phyloP scores from a whole-genome alignment of 1,284 basidiomycete genomes.

The Veloporphyrellus conicus region DNA sequence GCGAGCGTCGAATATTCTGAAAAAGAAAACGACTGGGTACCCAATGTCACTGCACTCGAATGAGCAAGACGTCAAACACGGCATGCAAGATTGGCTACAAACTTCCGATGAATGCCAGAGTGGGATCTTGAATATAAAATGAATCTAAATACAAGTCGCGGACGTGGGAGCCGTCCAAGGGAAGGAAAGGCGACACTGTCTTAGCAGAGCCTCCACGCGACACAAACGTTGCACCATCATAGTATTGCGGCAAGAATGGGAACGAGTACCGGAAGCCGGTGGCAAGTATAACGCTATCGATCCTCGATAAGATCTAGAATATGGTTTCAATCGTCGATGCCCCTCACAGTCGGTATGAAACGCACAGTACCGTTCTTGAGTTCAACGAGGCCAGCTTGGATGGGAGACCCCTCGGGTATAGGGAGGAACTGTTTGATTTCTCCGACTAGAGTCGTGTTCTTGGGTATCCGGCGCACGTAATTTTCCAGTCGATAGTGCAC shows the following conservation, averaged over 20 bases:
- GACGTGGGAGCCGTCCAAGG: constrained; percentile 6
- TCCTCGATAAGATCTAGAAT: constrained; percentile 4
- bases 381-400: constrained; percentile 6
- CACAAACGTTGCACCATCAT: not conserved
- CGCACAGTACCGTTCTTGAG: constrained; percentile 12
- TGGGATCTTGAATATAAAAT: constrained; percentile 8
- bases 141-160: constrained; percentile 6
- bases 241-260: constrained; percentile 14
- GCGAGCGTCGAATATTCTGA: constrained; percentile 1
- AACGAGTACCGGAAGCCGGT: constrained; percentile 10
- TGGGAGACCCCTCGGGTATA: not conserved
- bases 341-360: not conserved
- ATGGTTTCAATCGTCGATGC: not conserved
- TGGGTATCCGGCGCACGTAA: constrained; percentile 3
- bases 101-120: constrained; percentile 5
- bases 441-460: constrained; percentile 8
- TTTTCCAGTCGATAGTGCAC: constrained; percentile 1
- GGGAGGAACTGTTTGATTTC: constrained; percentile 7
- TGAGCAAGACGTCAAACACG: not conserved
- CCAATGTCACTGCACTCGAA: not conserved
- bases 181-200: too few relatives aligned
- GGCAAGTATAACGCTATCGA: constrained; percentile 5
- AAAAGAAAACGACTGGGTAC: not conserved
- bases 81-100: not conserved
- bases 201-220: constrained; percentile 1